A percentile compares a stretch with the other conserved stretches of the same genome.
Conservation (phyloP, 495 filamentous ascomycete genomes). For the Xylaria palmicola region DNA sequence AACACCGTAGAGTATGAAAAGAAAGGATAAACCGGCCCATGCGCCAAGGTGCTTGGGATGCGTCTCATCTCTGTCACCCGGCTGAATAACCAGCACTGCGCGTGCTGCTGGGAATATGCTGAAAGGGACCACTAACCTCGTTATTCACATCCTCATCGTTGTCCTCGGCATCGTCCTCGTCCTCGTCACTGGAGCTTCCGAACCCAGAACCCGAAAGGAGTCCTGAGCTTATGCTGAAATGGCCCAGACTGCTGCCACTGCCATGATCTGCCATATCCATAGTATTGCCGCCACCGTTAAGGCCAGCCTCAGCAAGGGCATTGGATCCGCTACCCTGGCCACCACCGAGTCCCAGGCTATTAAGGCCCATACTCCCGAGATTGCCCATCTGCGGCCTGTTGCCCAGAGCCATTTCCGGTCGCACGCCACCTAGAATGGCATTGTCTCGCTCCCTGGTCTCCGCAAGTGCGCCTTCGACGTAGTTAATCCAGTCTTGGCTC, state of each 20-base stretch:
- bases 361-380: slow-evolving; percentile 44
- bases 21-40: background rate
- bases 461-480: slow-evolving; percentile 90
- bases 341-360: slow-evolving; percentile 44
- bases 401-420: slow-evolving; percentile 76
- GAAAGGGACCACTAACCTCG: slow-evolving; percentile 42
- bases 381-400: slow-evolving; percentile 44
- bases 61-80: background rate
- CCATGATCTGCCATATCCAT: slow-evolving; percentile 73
- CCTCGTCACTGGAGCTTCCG: slow-evolving; percentile 91
- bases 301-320: slow-evolving; percentile 74
- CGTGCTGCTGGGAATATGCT: background rate
- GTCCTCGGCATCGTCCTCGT: slow-evolving; percentile 92
- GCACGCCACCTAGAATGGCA: slow-evolving; percentile 93
- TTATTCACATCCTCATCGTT: slow-evolving; percentile 66
- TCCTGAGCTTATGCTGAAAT: slow-evolving; percentile 64
- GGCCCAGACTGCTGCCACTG: slow-evolving; percentile 61
- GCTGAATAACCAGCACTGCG: background rate
- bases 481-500: slow-evolving; percentile 86
- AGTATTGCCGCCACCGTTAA: slow-evolving; percentile 50
- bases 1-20: background rate
- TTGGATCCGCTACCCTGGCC: slow-evolving; percentile 62
- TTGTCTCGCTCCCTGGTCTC: slow-evolving; percentile 97
- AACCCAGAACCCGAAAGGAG: slow-evolving; percentile 84
- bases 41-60: background rate